A percentile compares a stretch with the other conserved stretches of the same genome.
Evolutionary conservation across 805 yeast genomes (phyloP).

Genomic region (Saccharomycopsis sp.): DNA sequence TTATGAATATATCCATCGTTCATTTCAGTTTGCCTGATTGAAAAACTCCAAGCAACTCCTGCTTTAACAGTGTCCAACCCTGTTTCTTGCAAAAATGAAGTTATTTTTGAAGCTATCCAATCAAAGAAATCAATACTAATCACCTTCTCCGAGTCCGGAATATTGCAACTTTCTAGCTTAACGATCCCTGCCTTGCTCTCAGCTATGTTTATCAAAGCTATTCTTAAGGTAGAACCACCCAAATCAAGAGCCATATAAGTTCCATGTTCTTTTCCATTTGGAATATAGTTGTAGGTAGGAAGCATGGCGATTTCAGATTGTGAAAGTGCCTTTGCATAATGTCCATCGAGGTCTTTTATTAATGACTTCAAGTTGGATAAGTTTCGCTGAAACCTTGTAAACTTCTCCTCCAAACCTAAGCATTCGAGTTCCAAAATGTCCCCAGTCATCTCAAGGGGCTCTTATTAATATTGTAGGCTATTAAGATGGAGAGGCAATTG

Average conservation of each 20-base stretch:
- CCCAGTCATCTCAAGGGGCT: no score
- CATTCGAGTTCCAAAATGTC: no score
- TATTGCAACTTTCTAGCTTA: background rate
- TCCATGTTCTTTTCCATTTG: constrained; percentile 2
- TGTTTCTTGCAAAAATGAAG: background rate
- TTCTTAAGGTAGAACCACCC: constrained; percentile 20
- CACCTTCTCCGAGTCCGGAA: constrained; percentile 9
- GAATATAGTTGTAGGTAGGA: constrained; percentile 7
- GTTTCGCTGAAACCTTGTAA: no score
- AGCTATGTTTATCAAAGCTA: constrained; percentile 4
- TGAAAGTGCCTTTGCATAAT: constrained; percentile 7
- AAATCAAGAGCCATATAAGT: constrained; percentile 11
- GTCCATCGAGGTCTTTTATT: background rate
- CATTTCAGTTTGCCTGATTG: constrained; percentile 10
- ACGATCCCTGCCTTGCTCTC: background rate
- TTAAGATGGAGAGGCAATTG: no score
- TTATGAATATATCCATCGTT: constrained; percentile 13
- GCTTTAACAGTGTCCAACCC: constrained; percentile 1
- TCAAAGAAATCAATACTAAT: constrained; percentile 8
- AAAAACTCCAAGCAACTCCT: constrained; percentile 20
- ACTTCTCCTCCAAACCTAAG: no score
- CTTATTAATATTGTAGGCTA: no score
- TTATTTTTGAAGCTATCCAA: constrained; percentile 12
- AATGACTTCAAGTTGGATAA: no score
- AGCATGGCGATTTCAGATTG: constrained; percentile 14